Percentiles rank a stretch among this genome's conserved stretches.
These are phyloP conservation scores for Dillenia suffruticosa DNA, from an alignment of 164 flowering plant genomes.

Conservation along the genomic window DNA sequence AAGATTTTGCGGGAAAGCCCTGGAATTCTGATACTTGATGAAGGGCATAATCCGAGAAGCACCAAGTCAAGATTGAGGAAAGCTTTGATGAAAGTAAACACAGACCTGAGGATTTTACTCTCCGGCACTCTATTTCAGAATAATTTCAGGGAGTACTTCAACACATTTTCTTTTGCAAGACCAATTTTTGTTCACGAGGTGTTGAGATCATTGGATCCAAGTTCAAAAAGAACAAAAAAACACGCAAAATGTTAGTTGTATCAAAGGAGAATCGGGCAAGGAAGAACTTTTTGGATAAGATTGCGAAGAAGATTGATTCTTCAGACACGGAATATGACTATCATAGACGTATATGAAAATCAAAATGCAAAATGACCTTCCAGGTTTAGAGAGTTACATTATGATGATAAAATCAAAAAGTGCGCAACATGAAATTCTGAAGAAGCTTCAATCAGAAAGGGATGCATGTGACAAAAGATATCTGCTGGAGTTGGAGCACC, in stretches of 20 bases:
- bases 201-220: constrained; percentile 48
- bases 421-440: constrained; percentile 49
- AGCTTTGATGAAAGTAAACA: constrained; percentile 76
- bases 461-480: constrained; percentile 28
- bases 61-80: constrained; percentile 80
- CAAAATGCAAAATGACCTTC: constrained; percentile 54
- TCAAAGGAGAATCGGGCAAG: constrained; percentile 64
- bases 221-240: constrained; percentile 31
- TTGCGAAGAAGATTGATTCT: constrained; percentile 61
- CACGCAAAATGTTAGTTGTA: constrained; percentile 17
- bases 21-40: constrained; percentile 80
- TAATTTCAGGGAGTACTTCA: constrained; percentile 90
- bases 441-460: constrained; percentile 46
- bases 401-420: constrained; percentile 71
- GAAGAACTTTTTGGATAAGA: constrained; percentile 61
- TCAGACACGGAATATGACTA: constrained; percentile 43
- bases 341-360: constrained; percentile 81
- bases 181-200: constrained; percentile 77
- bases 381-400: constrained; percentile 79
- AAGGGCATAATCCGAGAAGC: constrained; percentile 98
- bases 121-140: constrained; percentile 94
- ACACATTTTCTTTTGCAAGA: constrained; percentile 83
- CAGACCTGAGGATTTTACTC: constrained; percentile 67
- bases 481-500: constrained; percentile 70
- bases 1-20: constrained; percentile 65